Evolutionary conservation across 2,329 filamentous ascomycete species (phyloP).

Genomic region (Colletotrichum karsti): DNA sequence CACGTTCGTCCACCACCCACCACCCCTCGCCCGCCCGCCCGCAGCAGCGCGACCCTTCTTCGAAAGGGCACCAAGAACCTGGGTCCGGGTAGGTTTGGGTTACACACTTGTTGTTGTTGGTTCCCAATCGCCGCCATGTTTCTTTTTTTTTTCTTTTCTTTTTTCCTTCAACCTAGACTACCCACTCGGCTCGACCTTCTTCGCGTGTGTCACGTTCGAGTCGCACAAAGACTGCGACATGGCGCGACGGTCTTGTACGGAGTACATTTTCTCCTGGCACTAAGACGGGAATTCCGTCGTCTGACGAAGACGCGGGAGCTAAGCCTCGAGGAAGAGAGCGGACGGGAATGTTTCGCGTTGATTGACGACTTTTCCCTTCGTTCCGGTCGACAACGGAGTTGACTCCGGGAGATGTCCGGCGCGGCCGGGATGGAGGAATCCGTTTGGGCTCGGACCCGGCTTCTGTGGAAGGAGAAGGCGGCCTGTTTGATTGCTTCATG

Average conservation of each 20-base stretch:
- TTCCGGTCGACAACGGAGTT: no score
- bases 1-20: slow-evolving; percentile 19
- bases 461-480: no score
- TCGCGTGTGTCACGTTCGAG: neutral
- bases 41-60: neutral
- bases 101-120: slow-evolving; percentile 2
- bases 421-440: no score
- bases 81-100: slow-evolving; percentile 4
- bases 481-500: no score
- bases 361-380: no score
- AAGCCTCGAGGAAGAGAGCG: neutral
- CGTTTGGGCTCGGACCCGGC: no score
- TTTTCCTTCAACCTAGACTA: no score
- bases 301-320: neutral
- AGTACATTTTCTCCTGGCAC: neutral
- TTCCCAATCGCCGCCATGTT: neutral
- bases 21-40: neutral
- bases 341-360: neutral
- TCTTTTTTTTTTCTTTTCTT: neutral
- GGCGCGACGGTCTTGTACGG: neutral
- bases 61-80: slow-evolving; percentile 12
- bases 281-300: neutral
- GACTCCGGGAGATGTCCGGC: no score
- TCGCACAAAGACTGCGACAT: slow-evolving; percentile 9
- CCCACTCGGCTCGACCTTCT: neutral